These are phyloP conservation scores for Fusarium verrucosum DNA, from an alignment of 2,329 filamentous ascomycete species.

Conservation along the genomic window DNA sequence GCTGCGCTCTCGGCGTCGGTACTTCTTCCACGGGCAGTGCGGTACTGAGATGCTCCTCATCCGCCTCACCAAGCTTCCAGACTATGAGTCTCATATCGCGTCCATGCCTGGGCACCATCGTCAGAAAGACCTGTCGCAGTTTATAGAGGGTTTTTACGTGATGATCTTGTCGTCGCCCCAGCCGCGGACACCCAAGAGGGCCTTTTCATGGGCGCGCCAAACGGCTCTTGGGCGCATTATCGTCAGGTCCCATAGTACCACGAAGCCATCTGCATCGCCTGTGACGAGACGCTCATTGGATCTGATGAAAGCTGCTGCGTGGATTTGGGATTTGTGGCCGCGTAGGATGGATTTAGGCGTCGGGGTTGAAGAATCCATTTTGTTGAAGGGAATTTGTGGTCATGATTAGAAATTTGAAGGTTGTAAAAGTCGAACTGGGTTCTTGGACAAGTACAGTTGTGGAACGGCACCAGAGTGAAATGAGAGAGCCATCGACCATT, in stretches of 20 bases:
- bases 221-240: slow-evolving; percentile 83
- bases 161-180: slow-evolving; percentile 81
- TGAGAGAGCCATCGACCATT: neutral
- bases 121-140: neutral
- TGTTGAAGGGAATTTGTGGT: slow-evolving; percentile 1
- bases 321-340: slow-evolving; percentile 83
- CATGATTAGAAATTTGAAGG: slow-evolving; percentile 4
- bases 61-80: slow-evolving; percentile 74
- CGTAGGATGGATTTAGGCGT: slow-evolving; percentile 74
- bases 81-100: slow-evolving; percentile 87
- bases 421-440: neutral
- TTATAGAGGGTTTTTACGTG: slow-evolving; percentile 68
- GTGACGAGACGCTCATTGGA: slow-evolving; percentile 81
- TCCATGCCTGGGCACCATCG: slow-evolving; percentile 72
- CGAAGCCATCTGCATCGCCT: slow-evolving; percentile 89
- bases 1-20: slow-evolving; percentile 63
- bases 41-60: slow-evolving; percentile 72
- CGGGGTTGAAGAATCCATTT: slow-evolving; percentile 47
- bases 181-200: slow-evolving; percentile 76
- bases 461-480: slow-evolving; percentile 1
- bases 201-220: slow-evolving; percentile 84
- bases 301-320: slow-evolving; percentile 77
- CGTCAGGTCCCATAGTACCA: slow-evolving; percentile 85
- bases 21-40: slow-evolving; percentile 74
- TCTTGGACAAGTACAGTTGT: neutral